Conservation (phyloP, 176 grass and related monocot species). For the Rhipidocladum racemiflorum region DNA sequence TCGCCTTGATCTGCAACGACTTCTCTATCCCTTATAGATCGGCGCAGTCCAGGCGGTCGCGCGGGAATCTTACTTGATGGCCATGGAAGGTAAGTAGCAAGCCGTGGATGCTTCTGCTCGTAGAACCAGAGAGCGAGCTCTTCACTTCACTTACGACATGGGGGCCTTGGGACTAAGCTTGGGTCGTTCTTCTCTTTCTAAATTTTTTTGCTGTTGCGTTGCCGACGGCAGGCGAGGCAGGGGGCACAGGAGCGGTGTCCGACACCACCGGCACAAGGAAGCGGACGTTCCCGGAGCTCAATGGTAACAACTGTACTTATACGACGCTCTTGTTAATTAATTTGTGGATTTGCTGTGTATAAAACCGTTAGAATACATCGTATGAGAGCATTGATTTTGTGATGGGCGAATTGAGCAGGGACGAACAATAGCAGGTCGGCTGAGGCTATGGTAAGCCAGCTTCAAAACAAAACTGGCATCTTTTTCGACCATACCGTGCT, state of each 20-base stretch:
- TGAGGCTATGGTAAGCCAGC: conserved; percentile 61
- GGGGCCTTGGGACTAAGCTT: neutral
- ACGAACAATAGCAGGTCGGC: conserved; percentile 61
- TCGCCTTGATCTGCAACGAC: neutral
- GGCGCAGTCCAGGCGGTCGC: conserved; percentile 73
- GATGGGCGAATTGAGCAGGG: conserved; percentile 35
- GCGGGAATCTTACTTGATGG: conserved; percentile 70
- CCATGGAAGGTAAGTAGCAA: conserved; percentile 51
- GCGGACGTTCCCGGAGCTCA: conserved; percentile 43
- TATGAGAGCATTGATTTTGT: neutral
- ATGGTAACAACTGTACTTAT: neutral
- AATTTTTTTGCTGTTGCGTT: neutral
- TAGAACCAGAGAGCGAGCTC: neutral
- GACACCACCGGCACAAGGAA: conserved; percentile 37
- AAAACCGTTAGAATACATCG: neutral
- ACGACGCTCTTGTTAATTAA: neutral
- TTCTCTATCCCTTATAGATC: conserved; percentile 42
- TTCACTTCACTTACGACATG: neutral
- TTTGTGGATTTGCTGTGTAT: neutral
- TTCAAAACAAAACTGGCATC: neutral
- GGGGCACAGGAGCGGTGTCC: conserved; percentile 30
- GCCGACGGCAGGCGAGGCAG: conserved; percentile 19
- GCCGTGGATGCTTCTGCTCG: neutral
- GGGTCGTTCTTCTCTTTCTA: neutral
- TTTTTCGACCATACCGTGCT: neutral